Conservation (phyloP, 2,329 filamentous ascomycete genomes). For the Fusarium drepaniforme region DNA sequence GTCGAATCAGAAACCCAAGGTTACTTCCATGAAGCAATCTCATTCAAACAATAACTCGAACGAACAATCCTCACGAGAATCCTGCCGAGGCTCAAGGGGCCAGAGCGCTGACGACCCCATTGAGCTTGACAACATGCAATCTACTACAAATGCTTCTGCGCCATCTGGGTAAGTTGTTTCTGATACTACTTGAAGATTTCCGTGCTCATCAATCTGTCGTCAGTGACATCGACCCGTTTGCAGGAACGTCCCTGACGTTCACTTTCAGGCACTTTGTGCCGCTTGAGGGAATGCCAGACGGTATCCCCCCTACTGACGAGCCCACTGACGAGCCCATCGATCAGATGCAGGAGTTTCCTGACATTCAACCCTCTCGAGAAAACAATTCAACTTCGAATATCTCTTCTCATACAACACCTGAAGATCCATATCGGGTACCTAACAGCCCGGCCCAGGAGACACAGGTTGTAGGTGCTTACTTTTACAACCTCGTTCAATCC, state of each 20-base stretch:
- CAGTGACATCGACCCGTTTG: background rate
- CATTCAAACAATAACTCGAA: background rate
- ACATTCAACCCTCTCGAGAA: too few relatives aligned
- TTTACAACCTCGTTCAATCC: too few relatives aligned
- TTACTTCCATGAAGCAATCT: fast-evolving
- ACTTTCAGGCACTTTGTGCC: background rate
- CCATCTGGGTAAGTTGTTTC: background rate
- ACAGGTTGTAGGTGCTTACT: too few relatives aligned
- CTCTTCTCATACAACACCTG: too few relatives aligned
- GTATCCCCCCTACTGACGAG: background rate
- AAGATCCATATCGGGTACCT: too few relatives aligned
- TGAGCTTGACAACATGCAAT: slow-evolving; percentile 16
- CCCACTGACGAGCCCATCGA: too few relatives aligned
- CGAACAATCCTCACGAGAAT: background rate
- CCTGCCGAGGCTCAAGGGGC: background rate
- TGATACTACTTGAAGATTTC: fast-evolving
- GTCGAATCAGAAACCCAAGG: background rate
- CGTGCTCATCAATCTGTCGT: background rate
- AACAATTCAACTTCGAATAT: too few relatives aligned
- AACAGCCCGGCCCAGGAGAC: too few relatives aligned
- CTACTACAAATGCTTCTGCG: background rate
- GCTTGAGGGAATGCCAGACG: background rate
- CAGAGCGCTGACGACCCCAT: slow-evolving; percentile 14
- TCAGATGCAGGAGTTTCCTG: too few relatives aligned
- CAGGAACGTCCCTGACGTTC: too few relatives aligned